phyloP scores from a whole-genome alignment of 176 grass and related monocot genomes.

The Stipa capillata region DNA sequence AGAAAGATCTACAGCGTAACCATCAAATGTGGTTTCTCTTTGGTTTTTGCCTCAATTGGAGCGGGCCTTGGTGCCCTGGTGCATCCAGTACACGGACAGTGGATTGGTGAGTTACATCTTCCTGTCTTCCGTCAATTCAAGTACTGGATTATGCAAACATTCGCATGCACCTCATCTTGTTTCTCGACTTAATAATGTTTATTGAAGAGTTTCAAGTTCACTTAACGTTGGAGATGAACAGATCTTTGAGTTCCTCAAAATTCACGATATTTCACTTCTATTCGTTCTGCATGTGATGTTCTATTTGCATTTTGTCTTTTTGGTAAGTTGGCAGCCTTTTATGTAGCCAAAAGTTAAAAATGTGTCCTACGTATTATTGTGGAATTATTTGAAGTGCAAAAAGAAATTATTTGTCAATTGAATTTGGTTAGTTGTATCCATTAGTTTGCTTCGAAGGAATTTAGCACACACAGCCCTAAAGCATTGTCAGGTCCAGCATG shows the following conservation, averaged over 20 bases:
- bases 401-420: too few species aligned
- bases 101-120: conserved; percentile 77
- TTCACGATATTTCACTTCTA: not conserved
- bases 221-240: not conserved
- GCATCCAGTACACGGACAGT: conserved; percentile 80
- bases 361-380: not conserved
- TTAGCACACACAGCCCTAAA: not conserved
- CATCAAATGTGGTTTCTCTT: conserved; percentile 81
- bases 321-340: not conserved
- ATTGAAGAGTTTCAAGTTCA: not conserved
- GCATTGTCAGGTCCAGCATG: not conserved
- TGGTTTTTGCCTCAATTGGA: conserved; percentile 87
- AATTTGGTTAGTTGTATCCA: not conserved
- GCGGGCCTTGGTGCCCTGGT: conserved; percentile 76
- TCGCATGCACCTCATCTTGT: not conserved
- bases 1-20: conserved; percentile 61
- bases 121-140: not conserved
- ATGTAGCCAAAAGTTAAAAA: not conserved
- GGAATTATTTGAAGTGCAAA: not conserved
- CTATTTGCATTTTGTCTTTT: not conserved
- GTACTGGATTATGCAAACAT: not conserved
- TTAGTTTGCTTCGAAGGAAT: not conserved
- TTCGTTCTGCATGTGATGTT: not conserved
- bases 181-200: not conserved
- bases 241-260: not conserved